Percentiles rank a stretch among this genome's conserved stretches.
These are phyloP conservation scores for Solanum sitiens DNA, from an alignment of 257 asterid species.

Conservation along the genomic window DNA sequence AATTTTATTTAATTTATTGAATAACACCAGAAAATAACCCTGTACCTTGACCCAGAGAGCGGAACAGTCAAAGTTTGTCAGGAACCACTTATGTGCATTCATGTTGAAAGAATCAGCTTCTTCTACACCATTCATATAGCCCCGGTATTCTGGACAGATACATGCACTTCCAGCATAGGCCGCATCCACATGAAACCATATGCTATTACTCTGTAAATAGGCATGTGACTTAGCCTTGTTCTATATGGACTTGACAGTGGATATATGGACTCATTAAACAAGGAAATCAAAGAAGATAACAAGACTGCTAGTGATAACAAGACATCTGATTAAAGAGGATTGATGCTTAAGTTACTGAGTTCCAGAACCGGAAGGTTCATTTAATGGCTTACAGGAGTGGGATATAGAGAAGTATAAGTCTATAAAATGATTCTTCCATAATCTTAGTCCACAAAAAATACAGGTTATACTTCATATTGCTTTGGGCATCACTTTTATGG, in stretches of 20 bases:
- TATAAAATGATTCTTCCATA: neutral
- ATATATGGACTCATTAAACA: neutral
- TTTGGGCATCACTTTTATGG: neutral
- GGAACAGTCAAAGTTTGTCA: slow-evolving; percentile 96
- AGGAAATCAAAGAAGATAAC: neutral
- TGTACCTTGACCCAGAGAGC: slow-evolving; percentile 95
- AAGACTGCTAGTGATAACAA: neutral
- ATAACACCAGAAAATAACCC: neutral
- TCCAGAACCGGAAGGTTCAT: neutral
- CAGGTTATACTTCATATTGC: neutral
- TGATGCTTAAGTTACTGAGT: neutral
- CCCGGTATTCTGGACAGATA: slow-evolving; percentile 81
- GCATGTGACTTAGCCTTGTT: neutral
- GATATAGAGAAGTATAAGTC: neutral
- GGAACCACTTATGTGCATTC: slow-evolving; percentile 96
- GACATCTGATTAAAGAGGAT: neutral
- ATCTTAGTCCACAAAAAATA: neutral
- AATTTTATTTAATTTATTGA: neutral
- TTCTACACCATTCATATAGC: slow-evolving; percentile 67
- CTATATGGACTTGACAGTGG: neutral
- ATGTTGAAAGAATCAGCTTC: slow-evolving; percentile 83
- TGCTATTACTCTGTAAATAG: slow-evolving; percentile 44
- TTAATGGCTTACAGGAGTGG: neutral
- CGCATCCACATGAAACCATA: slow-evolving; percentile 97
- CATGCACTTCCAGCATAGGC: slow-evolving; percentile 99